Evolutionary conservation across 2,329 filamentous ascomycete genomes (phyloP).

Genomic region (Diaporthe citriasiana): DNA sequence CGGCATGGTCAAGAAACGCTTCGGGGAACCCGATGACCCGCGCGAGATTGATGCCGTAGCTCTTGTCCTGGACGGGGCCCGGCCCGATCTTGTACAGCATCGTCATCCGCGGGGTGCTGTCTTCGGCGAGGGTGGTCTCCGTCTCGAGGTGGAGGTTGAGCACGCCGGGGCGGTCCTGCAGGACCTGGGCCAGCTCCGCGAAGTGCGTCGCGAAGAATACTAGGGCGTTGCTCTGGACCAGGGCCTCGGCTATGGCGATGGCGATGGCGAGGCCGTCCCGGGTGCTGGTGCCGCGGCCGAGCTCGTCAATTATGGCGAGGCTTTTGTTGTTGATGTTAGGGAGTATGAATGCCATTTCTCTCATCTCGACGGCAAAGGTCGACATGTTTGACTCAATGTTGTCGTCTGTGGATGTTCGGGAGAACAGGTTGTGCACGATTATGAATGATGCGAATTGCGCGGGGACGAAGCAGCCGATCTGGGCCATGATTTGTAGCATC

Average conservation of each 20-base stretch:
- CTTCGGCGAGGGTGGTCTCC: constrained; percentile 64
- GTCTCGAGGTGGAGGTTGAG: constrained; percentile 86
- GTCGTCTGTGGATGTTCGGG: constrained; percentile 88
- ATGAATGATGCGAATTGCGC: constrained; percentile 87
- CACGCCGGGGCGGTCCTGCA: constrained; percentile 82
- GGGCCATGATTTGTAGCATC: constrained; percentile 91
- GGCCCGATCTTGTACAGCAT: constrained; percentile 90
- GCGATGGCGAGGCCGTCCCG: constrained; percentile 91
- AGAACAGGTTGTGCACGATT: constrained; percentile 86
- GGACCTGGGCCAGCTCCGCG: constrained; percentile 81
- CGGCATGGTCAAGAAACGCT: constrained; percentile 76
- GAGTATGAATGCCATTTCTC: constrained; percentile 94
- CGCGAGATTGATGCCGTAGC: constrained; percentile 90
- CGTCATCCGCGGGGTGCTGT: constrained; percentile 71
- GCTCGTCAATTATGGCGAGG: constrained; percentile 89
- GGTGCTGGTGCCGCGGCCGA: constrained; percentile 91
- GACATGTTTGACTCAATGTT: constrained; percentile 92
- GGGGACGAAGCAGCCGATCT: constrained; percentile 92
- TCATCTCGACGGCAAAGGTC: constrained; percentile 95
- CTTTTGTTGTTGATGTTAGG: constrained; percentile 83
- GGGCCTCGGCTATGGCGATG: constrained; percentile 87
- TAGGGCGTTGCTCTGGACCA: constrained; percentile 82
- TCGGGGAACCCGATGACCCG: constrained; percentile 80
- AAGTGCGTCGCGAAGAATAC: constrained; percentile 98
- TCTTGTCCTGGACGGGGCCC: constrained; percentile 77